Base-by-base conservation (phyloP, 257 asterid species). In the Solanum okadae region DNA sequence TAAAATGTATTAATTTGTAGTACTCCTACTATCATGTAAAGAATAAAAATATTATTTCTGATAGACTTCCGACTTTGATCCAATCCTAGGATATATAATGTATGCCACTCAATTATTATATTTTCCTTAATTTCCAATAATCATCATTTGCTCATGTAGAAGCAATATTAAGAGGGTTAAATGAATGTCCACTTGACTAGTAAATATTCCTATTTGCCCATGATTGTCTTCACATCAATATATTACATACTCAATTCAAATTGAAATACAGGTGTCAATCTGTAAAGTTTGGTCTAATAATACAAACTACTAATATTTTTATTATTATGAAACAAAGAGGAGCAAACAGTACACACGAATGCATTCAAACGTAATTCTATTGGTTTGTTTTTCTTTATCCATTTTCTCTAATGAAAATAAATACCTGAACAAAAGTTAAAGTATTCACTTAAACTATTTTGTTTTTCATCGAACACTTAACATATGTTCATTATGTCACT, bases 181-280 rank as follows among this genome's bases (percentile, higher is more conserved):
- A 33, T 15, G 9, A 33, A 72, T 72, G 20, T 8, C 27, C 14
- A 72, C 79, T 72, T 72, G 79, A 10, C 42, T 33, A 12, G 79
- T 72, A 72, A 70, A 70, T 70, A 70, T 70, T 70, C n/a, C 78
- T 18, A 72, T 33, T 33, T 71, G 79, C 42, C 79, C 42, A 71
- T 71, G 42, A 33, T 71, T 16, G 42, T 33, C 42, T 71, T 71
- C 2, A 71, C 79, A 70, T 14, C 5, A 1, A 71, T 71, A 13
- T 70, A 67, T n/a, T 40, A 9, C 44, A 40, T 40, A 46, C 20
- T 14, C 20, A 13, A 46, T 49, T 5, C 6, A 14, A 71, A 71
- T 71, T 56, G 65, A 56, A 18, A 56, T 56, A 71, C 25, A 71
- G 13, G 40, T 71, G 78, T 71, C 40, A 71, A 16, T 31, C 78